These are phyloP conservation scores for Amanita muscaria DNA, from an alignment of 768 basidiomycete species.

Conservation along the genomic window DNA sequence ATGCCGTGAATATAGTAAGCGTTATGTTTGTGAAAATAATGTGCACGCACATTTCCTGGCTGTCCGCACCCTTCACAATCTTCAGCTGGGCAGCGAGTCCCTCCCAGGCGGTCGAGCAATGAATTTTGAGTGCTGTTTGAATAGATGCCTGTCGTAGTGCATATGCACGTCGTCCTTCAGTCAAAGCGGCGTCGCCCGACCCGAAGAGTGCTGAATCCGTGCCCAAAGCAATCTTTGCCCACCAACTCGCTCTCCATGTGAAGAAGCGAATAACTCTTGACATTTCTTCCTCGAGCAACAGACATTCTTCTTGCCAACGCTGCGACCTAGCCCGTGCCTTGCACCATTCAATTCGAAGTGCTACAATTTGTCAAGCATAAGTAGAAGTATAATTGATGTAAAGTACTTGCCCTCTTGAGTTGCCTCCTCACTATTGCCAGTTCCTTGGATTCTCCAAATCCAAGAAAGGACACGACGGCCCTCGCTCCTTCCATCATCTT, in stretches of 20 bases:
- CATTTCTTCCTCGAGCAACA: conserved; percentile 1
- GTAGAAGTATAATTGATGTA: neutral
- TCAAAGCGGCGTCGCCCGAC: no score
- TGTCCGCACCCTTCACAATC: no score
- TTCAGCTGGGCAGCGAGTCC: no score
- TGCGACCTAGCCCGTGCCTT: neutral
- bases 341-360: conserved; percentile 1
- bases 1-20: no score
- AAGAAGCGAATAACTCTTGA: neutral
- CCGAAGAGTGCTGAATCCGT: no score
- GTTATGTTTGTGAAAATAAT: no score
- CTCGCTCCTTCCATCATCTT: neutral
- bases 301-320: conserved; percentile 5
- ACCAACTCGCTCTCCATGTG: neutral
- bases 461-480: neutral
- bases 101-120: no score
- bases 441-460: neutral
- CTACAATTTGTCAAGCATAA: neutral
- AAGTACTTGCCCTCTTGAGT: neutral
- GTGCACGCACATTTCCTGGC: no score
- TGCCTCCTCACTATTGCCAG: neutral
- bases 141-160: neutral
- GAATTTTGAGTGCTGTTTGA: neutral
- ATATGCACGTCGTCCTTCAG: neutral
- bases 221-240: neutral